Conservation (phyloP, 2,329 filamentous ascomycete species). For the Colletotrichum sp. region DNA sequence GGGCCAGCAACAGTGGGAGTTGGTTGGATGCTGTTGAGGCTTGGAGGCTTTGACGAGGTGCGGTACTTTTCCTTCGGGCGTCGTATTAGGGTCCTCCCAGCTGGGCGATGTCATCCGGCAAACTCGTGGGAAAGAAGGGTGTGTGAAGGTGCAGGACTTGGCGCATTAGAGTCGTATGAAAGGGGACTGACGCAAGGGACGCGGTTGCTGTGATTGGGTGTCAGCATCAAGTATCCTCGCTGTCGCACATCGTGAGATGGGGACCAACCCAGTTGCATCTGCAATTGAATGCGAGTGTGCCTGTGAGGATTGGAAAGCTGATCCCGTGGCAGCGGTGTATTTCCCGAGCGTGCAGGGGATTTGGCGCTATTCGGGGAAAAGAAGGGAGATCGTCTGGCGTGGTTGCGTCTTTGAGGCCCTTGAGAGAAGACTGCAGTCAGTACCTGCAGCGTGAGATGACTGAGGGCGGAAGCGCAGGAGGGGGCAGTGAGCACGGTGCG, state of each 20-base stretch:
- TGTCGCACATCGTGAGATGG: background rate
- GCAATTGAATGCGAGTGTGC: background rate
- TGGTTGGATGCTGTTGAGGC: background rate
- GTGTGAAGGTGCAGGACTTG: background rate
- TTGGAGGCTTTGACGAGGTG: background rate
- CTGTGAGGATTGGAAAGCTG: background rate
- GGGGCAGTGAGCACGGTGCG: slow-evolving; percentile 1
- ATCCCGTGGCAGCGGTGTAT: background rate
- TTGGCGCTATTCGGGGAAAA: background rate
- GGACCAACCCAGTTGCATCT: background rate
- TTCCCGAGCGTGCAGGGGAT: background rate
- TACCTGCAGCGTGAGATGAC: background rate
- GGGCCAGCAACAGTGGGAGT: background rate
- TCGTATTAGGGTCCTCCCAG: background rate
- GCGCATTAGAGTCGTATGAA: slow-evolving; percentile 11
- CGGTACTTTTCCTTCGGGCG: background rate
- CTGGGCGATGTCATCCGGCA: background rate
- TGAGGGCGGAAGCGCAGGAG: background rate
- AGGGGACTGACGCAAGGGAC: slow-evolving; percentile 14
- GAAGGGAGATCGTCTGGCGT: background rate
- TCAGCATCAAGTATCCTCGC: background rate
- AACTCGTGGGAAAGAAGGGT: background rate
- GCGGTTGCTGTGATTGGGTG: background rate
- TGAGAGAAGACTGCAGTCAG: background rate
- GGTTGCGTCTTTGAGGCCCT: background rate